phyloP scores from a whole-genome alignment of 2,329 filamentous ascomycete genomes.

The Chaetomiaceae sp. region DNA sequence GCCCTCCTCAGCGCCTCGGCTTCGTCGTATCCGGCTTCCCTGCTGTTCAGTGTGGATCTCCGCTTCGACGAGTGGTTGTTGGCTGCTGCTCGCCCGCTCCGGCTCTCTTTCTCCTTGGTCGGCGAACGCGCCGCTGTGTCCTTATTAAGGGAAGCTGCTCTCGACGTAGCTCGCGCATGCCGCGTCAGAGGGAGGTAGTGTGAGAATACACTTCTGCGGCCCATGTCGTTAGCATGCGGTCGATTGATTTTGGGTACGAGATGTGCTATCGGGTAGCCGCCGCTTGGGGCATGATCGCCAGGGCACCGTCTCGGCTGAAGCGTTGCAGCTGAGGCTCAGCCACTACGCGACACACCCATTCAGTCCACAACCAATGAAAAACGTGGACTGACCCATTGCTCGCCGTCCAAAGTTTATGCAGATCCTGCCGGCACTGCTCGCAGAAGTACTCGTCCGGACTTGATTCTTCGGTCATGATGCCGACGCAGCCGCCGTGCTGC shows the following conservation, averaged over 20 bases:
- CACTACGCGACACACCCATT: constrained; percentile 8
- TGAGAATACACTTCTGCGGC: constrained; percentile 56
- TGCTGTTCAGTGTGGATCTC: constrained; percentile 94
- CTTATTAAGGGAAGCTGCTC: constrained; percentile 61
- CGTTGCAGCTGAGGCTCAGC: constrained; percentile 23
- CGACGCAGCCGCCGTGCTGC: constrained; percentile 97
- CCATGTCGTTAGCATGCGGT: constrained; percentile 34
- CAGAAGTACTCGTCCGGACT: constrained; percentile 98
- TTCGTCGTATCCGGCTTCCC: constrained; percentile 91
- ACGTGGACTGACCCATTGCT: constrained; percentile 69
- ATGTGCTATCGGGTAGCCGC: background rate
- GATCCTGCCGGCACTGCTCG: constrained; percentile 85
- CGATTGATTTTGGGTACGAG: background rate
- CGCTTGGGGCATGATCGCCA: constrained; percentile 24
- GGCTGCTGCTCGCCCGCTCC: constrained; percentile 48
- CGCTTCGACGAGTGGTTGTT: constrained; percentile 63
- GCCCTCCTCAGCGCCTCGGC: constrained; percentile 82
- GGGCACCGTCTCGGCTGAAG: constrained; percentile 23
- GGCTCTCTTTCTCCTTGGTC: constrained; percentile 45
- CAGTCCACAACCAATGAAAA: constrained; percentile 6
- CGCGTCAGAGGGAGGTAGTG: constrained; percentile 58
- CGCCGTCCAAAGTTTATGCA: constrained; percentile 77
- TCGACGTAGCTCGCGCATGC: constrained; percentile 49
- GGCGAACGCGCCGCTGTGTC: constrained; percentile 51
- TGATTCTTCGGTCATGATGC: constrained; percentile 88